Conservation (phyloP, 2,329 filamentous ascomycete species). For the Blumeriella jaapii region DNA sequence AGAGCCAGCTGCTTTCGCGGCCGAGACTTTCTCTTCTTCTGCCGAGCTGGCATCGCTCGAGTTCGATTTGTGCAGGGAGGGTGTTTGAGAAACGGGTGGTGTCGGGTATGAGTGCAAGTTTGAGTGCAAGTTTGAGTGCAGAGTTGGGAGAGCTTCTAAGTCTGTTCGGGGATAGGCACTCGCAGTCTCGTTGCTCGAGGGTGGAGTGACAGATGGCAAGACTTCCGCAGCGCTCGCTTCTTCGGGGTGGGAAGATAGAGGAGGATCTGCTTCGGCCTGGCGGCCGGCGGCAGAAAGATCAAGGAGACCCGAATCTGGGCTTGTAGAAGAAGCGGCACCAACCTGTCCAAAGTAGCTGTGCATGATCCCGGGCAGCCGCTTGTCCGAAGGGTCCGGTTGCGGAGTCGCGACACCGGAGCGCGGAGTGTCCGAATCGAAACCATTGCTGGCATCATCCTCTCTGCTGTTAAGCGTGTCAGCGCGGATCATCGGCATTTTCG, state of each 20-base stretch:
- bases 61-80: constrained; percentile 34
- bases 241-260: constrained; percentile 16
- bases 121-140: constrained; percentile 15
- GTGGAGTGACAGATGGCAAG: constrained; percentile 19
- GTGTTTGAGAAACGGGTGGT: constrained; percentile 41
- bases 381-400: constrained; percentile 86
- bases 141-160: constrained; percentile 17
- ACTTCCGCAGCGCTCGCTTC: constrained; percentile 16
- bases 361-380: constrained; percentile 89
- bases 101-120: constrained; percentile 40
- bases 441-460: constrained; percentile 63
- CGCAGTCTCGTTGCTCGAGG: constrained; percentile 19
- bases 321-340: constrained; percentile 66
- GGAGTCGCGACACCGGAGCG: constrained; percentile 88
- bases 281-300: constrained; percentile 21
- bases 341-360: constrained; percentile 98
- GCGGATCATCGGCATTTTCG: constrained; percentile 13
- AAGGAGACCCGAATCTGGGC: constrained; percentile 23
- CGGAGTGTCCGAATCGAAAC: constrained; percentile 75
- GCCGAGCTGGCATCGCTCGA: constrained; percentile 30
- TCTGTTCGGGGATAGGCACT: constrained; percentile 16
- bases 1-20: constrained; percentile 26
- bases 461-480: constrained; percentile 22
- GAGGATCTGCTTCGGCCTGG: constrained; percentile 14
- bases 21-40: constrained; percentile 28